phyloP scores from a whole-genome alignment of 345 rosid species.

The Salix viminalis region DNA sequence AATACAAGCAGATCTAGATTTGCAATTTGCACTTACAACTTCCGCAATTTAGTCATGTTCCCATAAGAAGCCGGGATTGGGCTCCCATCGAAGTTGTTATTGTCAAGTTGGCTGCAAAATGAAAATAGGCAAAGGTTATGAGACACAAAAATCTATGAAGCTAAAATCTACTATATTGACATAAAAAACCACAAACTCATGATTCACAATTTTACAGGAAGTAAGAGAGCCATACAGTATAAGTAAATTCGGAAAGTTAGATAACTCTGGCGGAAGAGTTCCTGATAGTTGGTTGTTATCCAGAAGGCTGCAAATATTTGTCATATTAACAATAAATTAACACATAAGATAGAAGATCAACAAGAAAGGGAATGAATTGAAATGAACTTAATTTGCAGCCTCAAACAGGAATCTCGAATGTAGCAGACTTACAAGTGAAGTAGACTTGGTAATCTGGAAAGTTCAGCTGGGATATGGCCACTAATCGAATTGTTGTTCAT shows the following conservation, averaged over 20 bases:
- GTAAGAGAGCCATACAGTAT: slow-evolving; percentile 64
- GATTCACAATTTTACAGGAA: slow-evolving; percentile 7
- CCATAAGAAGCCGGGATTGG: slow-evolving; percentile 67
- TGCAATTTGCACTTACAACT: slow-evolving; percentile 61
- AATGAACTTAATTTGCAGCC: neutral
- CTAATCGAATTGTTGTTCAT: slow-evolving; percentile 96
- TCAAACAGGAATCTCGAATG: slow-evolving; percentile 11
- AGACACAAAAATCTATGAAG: slow-evolving; percentile 1
- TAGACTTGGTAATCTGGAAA: slow-evolving; percentile 68
- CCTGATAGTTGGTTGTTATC: slow-evolving; percentile 91
- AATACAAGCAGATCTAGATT: slow-evolving; percentile 1
- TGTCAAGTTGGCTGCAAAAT: slow-evolving; percentile 79
- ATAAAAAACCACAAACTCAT: neutral
- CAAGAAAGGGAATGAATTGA: neutral
- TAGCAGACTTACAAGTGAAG: slow-evolving; percentile 82
- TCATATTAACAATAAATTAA: slow-evolving; percentile 1
- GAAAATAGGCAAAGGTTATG: slow-evolving; percentile 2
- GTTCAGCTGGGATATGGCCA: slow-evolving; percentile 83
- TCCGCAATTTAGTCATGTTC: slow-evolving; percentile 71
- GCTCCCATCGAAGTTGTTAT: slow-evolving; percentile 76
- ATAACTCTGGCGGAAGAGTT: slow-evolving; percentile 70
- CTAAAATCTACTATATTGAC: neutral
- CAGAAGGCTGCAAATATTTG: slow-evolving; percentile 59
- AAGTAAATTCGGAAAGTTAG: slow-evolving; percentile 59
- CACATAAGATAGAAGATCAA: neutral